Conservation (phyloP, 441 rosid species). For the Eutrema salsugineum region DNA sequence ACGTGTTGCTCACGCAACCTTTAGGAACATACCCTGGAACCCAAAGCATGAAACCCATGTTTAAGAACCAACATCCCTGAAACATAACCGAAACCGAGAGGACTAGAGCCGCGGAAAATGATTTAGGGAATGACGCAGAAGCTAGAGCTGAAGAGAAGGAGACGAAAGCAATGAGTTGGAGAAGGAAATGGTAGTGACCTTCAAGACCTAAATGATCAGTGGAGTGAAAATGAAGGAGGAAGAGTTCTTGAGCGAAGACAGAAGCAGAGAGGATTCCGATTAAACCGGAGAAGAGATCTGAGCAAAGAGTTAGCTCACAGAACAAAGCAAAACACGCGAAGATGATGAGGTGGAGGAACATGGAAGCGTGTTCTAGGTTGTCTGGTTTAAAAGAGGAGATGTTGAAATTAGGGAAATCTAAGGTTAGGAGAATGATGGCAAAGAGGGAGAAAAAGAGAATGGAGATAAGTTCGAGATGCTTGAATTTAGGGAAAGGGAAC, state of each 20-base stretch:
- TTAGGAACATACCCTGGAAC: conserved; percentile 54
- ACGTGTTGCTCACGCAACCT: conserved; percentile 51
- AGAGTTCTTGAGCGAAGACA: conserved; percentile 73
- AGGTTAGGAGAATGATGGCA: conserved; percentile 47
- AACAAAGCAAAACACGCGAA: conserved; percentile 65
- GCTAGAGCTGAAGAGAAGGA: conserved; percentile 61
- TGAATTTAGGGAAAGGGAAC: conserved; percentile 51
- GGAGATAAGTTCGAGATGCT: conserved; percentile 54
- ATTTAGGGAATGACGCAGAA: conserved; percentile 42
- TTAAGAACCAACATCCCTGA: conserved; percentile 84
- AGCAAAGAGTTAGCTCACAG: conserved; percentile 45
- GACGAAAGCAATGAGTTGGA: conserved; percentile 67
- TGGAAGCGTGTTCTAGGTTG: conserved; percentile 72
- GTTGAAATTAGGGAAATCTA: conserved; percentile 56
- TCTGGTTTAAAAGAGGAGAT: conserved; percentile 51
- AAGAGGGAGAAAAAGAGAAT: conserved; percentile 55
- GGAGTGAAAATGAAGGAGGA: conserved; percentile 86
- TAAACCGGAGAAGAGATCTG: conserved; percentile 46
- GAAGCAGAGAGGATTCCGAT: conserved; percentile 63
- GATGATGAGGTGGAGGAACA: conserved; percentile 76
- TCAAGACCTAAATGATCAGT: conserved; percentile 80
- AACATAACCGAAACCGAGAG: conserved; percentile 64
- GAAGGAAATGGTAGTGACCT: conserved; percentile 88
- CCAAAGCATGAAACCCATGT: conserved; percentile 89
- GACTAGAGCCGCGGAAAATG: conserved; percentile 52